Conservation (phyloP, 176 grass and related monocot species). For the Luzula sylvatica region DNA sequence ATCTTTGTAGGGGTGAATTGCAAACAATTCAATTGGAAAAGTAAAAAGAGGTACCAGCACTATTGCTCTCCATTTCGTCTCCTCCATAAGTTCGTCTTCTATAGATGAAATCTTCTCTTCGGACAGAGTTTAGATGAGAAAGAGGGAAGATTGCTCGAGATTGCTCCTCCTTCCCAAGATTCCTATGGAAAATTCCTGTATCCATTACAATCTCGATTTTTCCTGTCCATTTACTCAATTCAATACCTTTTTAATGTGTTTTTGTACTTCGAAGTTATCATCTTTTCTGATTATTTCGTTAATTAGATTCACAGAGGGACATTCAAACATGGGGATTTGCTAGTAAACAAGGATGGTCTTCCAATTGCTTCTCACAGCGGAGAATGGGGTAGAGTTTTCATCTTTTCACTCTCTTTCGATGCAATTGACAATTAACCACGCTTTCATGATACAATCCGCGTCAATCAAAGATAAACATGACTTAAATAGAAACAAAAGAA, state of each 20-base stretch:
- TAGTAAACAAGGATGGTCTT: conserved; percentile 93
- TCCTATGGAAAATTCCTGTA: conserved; percentile 76
- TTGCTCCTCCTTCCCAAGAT: conserved; percentile 56
- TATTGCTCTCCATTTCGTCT: background rate
- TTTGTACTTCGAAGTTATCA: no score
- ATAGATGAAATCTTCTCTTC: conserved; percentile 1
- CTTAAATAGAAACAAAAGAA: background rate
- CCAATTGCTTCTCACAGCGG: conserved; percentile 69
- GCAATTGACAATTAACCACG: background rate
- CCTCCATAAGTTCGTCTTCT: background rate
- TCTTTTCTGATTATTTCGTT: background rate
- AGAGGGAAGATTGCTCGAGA: conserved; percentile 9
- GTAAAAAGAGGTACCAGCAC: background rate
- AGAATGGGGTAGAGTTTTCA: conserved; percentile 28
- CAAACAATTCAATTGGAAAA: conserved; percentile 2
- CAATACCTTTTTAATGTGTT: no score
- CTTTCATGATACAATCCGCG: background rate
- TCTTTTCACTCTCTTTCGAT: background rate
- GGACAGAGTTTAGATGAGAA: background rate
- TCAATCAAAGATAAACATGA: background rate
- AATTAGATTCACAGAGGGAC: conserved; percentile 87
- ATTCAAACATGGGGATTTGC: conserved; percentile 90
- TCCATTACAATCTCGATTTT: background rate
- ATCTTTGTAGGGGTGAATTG: background rate
- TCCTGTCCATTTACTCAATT: background rate